Conservation (phyloP, 208 protist genomes). For the Novymonas esmeraldas region DNA sequence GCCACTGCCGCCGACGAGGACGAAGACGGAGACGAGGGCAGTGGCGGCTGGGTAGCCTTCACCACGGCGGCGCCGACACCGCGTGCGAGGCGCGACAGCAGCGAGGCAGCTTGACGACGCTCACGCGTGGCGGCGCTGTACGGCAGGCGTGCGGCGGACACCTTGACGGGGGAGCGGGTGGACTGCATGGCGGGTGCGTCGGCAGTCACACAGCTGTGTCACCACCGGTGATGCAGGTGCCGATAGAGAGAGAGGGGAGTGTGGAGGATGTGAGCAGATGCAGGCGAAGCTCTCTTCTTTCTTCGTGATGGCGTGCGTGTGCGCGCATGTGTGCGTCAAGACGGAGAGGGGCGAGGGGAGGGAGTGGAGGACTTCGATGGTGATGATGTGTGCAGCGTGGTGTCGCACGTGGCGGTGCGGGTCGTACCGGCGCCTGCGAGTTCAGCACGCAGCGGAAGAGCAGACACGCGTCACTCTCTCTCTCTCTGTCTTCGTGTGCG, state of each 20-base stretch:
- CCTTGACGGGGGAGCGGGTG: conserved; percentile 10
- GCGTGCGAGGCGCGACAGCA: conserved; percentile 15
- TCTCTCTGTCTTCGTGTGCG: no score
- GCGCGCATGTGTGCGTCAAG: no score
- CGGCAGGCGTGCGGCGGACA: not conserved
- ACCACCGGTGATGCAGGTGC: no score
- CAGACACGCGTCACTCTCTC: no score
- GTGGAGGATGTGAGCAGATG: not conserved
- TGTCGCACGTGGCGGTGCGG: no score
- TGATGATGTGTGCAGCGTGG: no score
- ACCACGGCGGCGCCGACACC: conserved; percentile 4
- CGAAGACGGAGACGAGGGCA: not conserved
- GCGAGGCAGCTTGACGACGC: not conserved
- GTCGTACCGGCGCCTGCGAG: no score
- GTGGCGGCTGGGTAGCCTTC: not conserved
- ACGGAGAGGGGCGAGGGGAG: no score
- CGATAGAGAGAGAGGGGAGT: not conserved
- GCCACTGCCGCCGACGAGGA: not conserved
- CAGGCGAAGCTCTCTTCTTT: no score
- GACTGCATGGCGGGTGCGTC: not conserved
- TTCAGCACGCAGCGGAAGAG: no score
- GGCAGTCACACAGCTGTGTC: not conserved
- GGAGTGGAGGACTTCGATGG: no score
- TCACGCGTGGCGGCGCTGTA: conserved; percentile 7
- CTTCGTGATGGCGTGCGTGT: no score